Evolutionary conservation across 2,329 filamentous ascomycete species (phyloP).

Genomic region (Zymoseptoria tritici): DNA sequence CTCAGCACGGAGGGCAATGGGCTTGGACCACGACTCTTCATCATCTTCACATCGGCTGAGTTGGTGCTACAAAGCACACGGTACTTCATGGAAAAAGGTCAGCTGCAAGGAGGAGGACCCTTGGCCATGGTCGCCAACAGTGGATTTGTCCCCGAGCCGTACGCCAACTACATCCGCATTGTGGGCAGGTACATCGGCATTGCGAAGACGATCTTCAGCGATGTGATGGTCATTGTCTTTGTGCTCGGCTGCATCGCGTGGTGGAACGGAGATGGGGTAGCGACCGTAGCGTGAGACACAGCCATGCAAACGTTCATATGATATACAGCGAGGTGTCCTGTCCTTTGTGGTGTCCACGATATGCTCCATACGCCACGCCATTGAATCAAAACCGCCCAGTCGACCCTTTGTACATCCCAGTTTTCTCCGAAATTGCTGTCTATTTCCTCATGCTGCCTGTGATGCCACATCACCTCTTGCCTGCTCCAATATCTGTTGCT

Average conservation of each 20-base stretch:
- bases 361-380: not conserved
- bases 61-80: constrained; percentile 63
- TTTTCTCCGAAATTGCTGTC: not conserved
- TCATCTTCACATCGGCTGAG: constrained; percentile 73
- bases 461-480: constrained; percentile 42
- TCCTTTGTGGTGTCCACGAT: not conserved
- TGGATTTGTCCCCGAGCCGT: constrained; percentile 56
- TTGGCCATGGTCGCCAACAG: constrained; percentile 53
- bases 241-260: constrained; percentile 56
- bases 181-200: constrained; percentile 62
- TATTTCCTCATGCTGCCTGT: constrained; percentile 7
- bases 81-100: constrained; percentile 60
- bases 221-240: constrained; percentile 71
- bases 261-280: constrained; percentile 32
- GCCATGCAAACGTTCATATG: not conserved
- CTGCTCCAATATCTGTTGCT: constrained; percentile 52
- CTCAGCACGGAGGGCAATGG: constrained; percentile 36
- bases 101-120: constrained; percentile 52
- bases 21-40: constrained; percentile 57
- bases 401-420: not conserved
- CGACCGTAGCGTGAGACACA: constrained; percentile 10
- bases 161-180: constrained; percentile 54
- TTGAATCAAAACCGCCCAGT: not conserved
- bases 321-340: not conserved
- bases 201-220: constrained; percentile 61